Evolutionary conservation across 2,329 filamentous ascomycete genomes (phyloP).

Genomic region (Emergomyces pasteurianus): DNA sequence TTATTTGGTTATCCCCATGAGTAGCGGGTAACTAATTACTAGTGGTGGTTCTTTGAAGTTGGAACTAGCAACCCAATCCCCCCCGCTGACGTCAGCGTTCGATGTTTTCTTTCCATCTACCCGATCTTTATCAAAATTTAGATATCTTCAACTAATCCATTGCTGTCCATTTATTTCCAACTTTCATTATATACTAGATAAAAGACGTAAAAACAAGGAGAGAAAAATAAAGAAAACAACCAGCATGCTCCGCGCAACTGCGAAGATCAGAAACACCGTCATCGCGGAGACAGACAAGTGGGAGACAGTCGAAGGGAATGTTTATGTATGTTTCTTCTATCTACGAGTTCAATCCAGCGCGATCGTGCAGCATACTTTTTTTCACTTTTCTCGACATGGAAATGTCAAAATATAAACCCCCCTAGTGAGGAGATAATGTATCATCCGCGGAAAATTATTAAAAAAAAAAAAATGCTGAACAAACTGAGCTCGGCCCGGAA

Average conservation of each 20-base stretch:
- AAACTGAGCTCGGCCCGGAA: neutral
- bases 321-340: constrained; percentile 32
- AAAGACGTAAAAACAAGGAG: neutral
- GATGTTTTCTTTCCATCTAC: too few relatives aligned
- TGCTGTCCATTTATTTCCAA: neutral
- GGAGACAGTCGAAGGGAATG: constrained; percentile 47
- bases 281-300: constrained; percentile 41
- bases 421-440: too few relatives aligned
- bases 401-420: neutral
- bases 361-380: too few relatives aligned
- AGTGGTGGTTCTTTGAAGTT: too few relatives aligned
- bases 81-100: neutral
- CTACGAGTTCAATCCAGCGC: too few relatives aligned
- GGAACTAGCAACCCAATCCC: too few relatives aligned
- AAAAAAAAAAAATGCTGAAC: neutral
- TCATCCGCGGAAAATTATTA: neutral
- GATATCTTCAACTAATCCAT: neutral
- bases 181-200: neutral
- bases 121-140: too few relatives aligned
- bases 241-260: constrained; percentile 30
- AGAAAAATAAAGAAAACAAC: neutral
- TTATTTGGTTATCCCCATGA: too few relatives aligned
- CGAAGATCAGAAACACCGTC: constrained; percentile 37
- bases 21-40: too few relatives aligned
- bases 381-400: neutral